A percentile compares a stretch with the other conserved stretches of the same genome.
These are phyloP conservation scores for Cryptococcus floricola DNA, from an alignment of 1,284 basidiomycete genomes.

Conservation along the genomic window DNA sequence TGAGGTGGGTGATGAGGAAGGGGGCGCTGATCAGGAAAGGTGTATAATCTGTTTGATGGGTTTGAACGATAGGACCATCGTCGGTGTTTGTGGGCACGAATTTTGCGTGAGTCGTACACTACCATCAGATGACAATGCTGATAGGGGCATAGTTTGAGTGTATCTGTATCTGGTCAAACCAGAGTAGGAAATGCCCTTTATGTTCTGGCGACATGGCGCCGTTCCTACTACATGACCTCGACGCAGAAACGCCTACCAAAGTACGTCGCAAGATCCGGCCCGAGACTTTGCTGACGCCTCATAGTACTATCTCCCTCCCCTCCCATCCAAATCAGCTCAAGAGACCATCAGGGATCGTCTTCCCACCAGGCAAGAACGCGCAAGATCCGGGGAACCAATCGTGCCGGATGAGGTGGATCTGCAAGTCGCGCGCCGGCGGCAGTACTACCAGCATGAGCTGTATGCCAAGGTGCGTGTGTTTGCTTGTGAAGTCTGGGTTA, in stretches of 20 bases:
- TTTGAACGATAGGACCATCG: constrained; percentile 68
- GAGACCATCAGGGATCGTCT: constrained; percentile 11
- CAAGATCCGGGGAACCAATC: constrained; percentile 45
- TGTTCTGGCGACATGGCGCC: constrained; percentile 70
- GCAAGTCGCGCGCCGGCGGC: constrained; percentile 58
- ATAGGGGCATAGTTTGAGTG: constrained; percentile 64
- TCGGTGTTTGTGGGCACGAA: constrained; percentile 72
- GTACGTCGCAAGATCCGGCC: constrained; percentile 21
- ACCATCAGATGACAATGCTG: constrained; percentile 1
- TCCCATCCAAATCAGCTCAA: constrained; percentile 40
- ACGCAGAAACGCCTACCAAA: constrained; percentile 38
- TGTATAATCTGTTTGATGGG: constrained; percentile 69
- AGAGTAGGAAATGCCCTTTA: constrained; percentile 62
- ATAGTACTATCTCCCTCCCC: constrained; percentile 67
- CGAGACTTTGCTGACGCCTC: neutral
- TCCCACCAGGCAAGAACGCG: constrained; percentile 1
- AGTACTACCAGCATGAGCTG: constrained; percentile 68
- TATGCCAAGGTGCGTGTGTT: constrained; percentile 67
- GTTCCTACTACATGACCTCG: constrained; percentile 68
- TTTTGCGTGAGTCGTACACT: constrained; percentile 56
- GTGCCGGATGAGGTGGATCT: constrained; percentile 63
- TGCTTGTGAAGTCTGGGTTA: neutral
- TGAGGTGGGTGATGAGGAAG: constrained; percentile 7
- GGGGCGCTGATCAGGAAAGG: constrained; percentile 32
- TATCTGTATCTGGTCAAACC: constrained; percentile 74